phyloP scores from a whole-genome alignment of 1,284 basidiomycete species.

The Ustilago trichophora region DNA sequence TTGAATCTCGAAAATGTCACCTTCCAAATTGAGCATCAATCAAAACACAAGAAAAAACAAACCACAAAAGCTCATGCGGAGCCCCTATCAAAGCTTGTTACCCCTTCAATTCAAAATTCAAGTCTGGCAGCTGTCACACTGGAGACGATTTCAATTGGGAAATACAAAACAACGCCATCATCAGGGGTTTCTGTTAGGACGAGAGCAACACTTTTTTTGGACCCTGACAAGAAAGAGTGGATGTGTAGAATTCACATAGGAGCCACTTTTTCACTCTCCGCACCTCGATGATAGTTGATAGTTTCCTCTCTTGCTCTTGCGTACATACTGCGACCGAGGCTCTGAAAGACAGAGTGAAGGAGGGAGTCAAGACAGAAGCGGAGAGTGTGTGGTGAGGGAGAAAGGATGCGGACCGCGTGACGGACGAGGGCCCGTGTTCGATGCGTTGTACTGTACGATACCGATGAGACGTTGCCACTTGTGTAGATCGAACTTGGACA shows the following conservation, averaged over 20 bases:
- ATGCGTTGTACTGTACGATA: not conserved
- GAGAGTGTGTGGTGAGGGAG: not conserved
- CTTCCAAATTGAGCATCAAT: not conserved
- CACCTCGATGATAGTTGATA: no score
- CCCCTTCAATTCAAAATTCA: not conserved
- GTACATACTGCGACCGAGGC: no score
- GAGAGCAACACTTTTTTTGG: not conserved
- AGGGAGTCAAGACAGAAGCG: no score
- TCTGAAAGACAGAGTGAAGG: no score
- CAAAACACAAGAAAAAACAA: no score
- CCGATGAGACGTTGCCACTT: no score
- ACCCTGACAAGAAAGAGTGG: conserved; percentile 14
- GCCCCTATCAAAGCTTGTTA: no score
- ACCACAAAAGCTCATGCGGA: conserved; percentile 4
- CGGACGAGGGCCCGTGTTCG: not conserved
- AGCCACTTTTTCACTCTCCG: conserved; percentile 4
- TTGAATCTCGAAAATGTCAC: no score
- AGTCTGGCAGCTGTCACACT: conserved; percentile 16
- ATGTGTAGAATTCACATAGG: conserved; percentile 18
- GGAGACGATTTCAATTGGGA: not conserved
- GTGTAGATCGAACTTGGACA: no score
- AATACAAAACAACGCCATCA: not conserved
- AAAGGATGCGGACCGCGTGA: not conserved
- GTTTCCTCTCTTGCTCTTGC: not conserved
- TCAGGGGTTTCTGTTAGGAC: no score